These are phyloP conservation scores for Colletotrichum sp. DNA, from an alignment of 2,329 filamentous ascomycete species.

Conservation along the genomic window DNA sequence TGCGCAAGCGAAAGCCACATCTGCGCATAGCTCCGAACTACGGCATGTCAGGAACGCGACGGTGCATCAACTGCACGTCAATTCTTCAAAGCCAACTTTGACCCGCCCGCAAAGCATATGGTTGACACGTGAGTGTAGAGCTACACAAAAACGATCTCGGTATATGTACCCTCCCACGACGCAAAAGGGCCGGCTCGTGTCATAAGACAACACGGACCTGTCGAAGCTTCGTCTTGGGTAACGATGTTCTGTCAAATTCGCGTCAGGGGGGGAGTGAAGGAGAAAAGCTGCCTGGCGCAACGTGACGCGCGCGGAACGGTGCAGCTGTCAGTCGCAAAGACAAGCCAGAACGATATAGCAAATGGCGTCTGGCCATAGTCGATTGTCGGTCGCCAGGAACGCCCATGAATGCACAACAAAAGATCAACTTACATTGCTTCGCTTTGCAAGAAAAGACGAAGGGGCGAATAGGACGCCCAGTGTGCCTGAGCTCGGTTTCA, in stretches of 20 bases:
- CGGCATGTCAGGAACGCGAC: not conserved
- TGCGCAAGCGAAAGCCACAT: not conserved
- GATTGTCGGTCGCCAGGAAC: not conserved
- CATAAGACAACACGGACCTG: not conserved
- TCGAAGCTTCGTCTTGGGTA: not conserved
- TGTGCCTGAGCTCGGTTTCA: not conserved
- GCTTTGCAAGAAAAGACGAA: not conserved
- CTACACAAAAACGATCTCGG: not conserved
- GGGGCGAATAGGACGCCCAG: not conserved
- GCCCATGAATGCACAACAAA: not conserved
- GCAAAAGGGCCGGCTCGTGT: not conserved
- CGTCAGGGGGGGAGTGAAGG: not conserved
- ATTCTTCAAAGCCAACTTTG: not conserved
- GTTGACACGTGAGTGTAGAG: not conserved
- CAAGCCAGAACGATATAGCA: not conserved
- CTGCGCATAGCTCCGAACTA: not conserved
- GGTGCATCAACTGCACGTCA: not conserved
- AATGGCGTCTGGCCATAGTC: not conserved
- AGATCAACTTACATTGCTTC: not conserved
- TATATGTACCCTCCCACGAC: not conserved
- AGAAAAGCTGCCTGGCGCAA: conserved; percentile 4
- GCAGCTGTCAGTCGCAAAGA: not conserved
- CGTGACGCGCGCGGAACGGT: conserved; percentile 1
- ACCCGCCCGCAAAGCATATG: not conserved
- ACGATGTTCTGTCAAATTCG: not conserved